These are phyloP conservation scores for Ceratonia siliqua DNA, from an alignment of 306 rosid genomes.

Conservation along the genomic window DNA sequence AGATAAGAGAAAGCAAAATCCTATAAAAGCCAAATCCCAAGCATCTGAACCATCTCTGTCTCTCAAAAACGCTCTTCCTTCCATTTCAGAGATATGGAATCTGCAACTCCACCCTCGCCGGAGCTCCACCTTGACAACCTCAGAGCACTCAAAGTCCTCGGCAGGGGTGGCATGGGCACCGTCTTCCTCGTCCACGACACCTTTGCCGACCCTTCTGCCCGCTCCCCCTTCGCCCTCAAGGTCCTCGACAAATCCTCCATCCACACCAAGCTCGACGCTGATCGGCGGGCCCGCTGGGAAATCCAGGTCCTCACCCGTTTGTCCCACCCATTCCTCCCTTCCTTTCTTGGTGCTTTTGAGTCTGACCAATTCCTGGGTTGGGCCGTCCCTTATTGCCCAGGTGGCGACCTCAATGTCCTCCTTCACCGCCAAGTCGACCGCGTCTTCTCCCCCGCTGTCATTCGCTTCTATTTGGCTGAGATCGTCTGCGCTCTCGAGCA, in stretches of 20 bases:
- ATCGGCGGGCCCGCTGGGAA: conserved; percentile 88
- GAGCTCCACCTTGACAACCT: conserved; percentile 61
- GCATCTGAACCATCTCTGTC: conserved; percentile 26
- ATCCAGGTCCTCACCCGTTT: conserved; percentile 63
- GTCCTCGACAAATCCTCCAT: conserved; percentile 68
- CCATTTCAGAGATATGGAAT: conserved; percentile 45
- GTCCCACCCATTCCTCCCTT: conserved; percentile 74
- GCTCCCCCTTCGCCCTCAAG: conserved; percentile 64
- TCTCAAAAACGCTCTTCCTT: not conserved
- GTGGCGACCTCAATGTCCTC: conserved; percentile 89
- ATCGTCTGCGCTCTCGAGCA: conserved; percentile 81
- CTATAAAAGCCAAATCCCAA: conserved; percentile 42
- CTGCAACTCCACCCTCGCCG: conserved; percentile 41
- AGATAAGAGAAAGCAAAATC: not conserved
- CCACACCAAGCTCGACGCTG: conserved; percentile 64
- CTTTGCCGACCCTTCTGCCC: conserved; percentile 29
- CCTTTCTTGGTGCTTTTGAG: conserved; percentile 56
- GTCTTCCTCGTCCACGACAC: conserved; percentile 73
- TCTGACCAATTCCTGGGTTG: conserved; percentile 60
- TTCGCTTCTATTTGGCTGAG: conserved; percentile 82
- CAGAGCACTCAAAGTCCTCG: conserved; percentile 65
- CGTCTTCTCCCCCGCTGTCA: conserved; percentile 73
- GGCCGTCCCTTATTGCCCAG: conserved; percentile 92
- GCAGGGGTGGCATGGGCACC: conserved; percentile 96
- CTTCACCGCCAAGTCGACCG: conserved; percentile 78